These are phyloP conservation scores for Trypanosoma caninum DNA, from an alignment of 208 protist species.

Conservation along the genomic window DNA sequence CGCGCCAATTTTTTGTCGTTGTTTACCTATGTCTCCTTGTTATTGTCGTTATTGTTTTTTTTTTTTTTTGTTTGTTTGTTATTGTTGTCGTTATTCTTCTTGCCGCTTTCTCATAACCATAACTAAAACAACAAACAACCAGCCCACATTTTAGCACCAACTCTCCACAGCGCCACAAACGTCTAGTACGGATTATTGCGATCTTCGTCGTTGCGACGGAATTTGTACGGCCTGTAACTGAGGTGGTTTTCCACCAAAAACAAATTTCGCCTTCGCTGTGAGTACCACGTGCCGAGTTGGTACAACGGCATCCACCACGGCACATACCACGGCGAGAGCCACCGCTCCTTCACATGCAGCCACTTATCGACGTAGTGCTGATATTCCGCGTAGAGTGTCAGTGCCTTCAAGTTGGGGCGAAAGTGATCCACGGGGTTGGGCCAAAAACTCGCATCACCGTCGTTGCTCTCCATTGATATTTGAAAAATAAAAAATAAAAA, in stretches of 20 bases:
- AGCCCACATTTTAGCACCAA: background rate
- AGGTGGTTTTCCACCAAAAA: slow-evolving; percentile 88
- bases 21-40: too few relatives aligned
- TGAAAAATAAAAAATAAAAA: too few relatives aligned
- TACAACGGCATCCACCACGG: slow-evolving; percentile 88
- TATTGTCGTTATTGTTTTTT: background rate
- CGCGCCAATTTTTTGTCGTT: too few relatives aligned
- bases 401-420: slow-evolving; percentile 82
- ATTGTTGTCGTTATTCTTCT: background rate
- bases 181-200: slow-evolving; percentile 86
- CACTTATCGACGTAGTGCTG: slow-evolving; percentile 76
- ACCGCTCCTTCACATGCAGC: slow-evolving; percentile 76
- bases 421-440: slow-evolving; percentile 91
- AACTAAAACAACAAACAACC: background rate
- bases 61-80: slow-evolving; percentile 1
- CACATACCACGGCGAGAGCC: slow-evolving; percentile 80
- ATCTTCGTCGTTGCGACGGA: slow-evolving; percentile 88
- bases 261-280: slow-evolving; percentile 87
- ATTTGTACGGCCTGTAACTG: slow-evolving; percentile 90
- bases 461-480: too few relatives aligned
- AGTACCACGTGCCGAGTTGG: slow-evolving; percentile 76
- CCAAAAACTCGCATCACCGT: slow-evolving; percentile 82
- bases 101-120: background rate
- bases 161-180: background rate
- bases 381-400: slow-evolving; percentile 86